Evolutionary conservation across 352 stramenopile species (phyloP).

Genomic region (Phytophthora pini): DNA sequence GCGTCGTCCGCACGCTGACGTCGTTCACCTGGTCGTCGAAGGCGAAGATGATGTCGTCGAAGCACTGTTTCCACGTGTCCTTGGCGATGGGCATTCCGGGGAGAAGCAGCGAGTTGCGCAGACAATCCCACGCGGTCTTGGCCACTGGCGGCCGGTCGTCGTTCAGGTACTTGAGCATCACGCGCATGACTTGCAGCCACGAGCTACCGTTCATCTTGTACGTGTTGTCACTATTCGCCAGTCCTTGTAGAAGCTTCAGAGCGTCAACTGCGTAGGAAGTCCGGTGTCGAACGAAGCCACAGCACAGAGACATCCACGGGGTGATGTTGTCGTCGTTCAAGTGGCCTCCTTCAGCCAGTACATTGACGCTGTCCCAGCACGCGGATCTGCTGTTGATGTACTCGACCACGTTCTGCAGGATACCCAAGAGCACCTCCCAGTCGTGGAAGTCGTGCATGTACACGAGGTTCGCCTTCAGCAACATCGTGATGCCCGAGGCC

Average conservation of each 20-base stretch:
- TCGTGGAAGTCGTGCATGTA: conserved; percentile 90
- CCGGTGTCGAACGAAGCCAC: conserved; percentile 78
- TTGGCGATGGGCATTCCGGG: conserved; percentile 72
- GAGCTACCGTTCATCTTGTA: conserved; percentile 77
- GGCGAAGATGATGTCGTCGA: conserved; percentile 88
- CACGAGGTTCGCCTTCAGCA: conserved; percentile 87
- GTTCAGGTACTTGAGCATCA: conserved; percentile 86
- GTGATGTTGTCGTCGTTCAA: conserved; percentile 82
- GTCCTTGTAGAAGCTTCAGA: conserved; percentile 70
- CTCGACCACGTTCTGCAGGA: conserved; percentile 81
- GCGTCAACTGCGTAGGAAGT: conserved; percentile 83
- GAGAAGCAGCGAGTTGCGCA: conserved; percentile 83
- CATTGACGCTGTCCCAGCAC: conserved; percentile 80
- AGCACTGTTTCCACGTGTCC: conserved; percentile 85
- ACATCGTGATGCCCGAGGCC: conserved; percentile 81
- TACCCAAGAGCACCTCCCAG: conserved; percentile 75
- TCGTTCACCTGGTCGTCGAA: conserved; percentile 86
- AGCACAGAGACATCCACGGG: conserved; percentile 83
- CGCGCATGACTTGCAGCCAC: conserved; percentile 87
- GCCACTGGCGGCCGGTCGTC: conserved; percentile 79
- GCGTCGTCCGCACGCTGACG: conserved; percentile 54
- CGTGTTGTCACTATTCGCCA: conserved; percentile 76
- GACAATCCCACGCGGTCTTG: conserved; percentile 86
- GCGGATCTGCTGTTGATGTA: conserved; percentile 75
- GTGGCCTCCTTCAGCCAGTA: conserved; percentile 75